A percentile compares a stretch with the other conserved stretches of the same genome.
Evolutionary conservation across 2,329 filamentous ascomycete genomes (phyloP).

Genomic region (Chaetoscypha palmicola): DNA sequence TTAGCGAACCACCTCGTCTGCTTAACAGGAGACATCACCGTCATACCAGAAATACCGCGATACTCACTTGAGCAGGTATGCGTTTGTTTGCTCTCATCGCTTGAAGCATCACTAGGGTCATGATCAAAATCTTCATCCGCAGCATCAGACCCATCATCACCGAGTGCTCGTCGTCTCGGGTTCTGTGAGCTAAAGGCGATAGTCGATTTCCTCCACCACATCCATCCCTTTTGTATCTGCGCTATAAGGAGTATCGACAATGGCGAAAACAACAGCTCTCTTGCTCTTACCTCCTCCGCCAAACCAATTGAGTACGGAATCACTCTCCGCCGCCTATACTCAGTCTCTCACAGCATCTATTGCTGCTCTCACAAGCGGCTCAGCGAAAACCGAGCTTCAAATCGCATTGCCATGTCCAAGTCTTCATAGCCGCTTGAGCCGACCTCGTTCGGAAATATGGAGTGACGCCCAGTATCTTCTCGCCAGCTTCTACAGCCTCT

Average conservation of each 20-base stretch:
- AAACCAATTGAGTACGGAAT: constrained; percentile 41
- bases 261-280: constrained; percentile 36
- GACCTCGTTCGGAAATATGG: constrained; percentile 51
- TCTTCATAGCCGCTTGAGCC: constrained; percentile 41
- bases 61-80: too few species aligned
- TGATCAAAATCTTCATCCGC: neutral
- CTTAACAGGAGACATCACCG: too few species aligned
- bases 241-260: too few species aligned
- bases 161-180: neutral
- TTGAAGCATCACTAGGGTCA: too few species aligned
- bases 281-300: constrained; percentile 60
- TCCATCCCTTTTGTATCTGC: too few species aligned
- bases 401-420: constrained; percentile 57
- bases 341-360: constrained; percentile 50
- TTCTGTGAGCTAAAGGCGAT: too few species aligned
- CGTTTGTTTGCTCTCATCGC: too few species aligned
- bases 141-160: neutral
- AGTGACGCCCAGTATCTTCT: constrained; percentile 64
- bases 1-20: too few species aligned
- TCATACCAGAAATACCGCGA: too few species aligned
- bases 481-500: constrained; percentile 69
- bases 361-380: constrained; percentile 37
- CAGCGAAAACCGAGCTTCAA: constrained; percentile 22
- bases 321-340: constrained; percentile 53
- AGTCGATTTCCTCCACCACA: too few species aligned